Conservation (phyloP, 164 flowering plant genomes). For the Vitis vinifera region ASM3070453v1 NC_081816.1:6623501-6624000, state of each 20-base stretch:
- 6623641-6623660: neutral
- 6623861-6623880: neutral
- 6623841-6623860: neutral
- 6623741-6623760: neutral
- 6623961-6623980: neutral
- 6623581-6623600: too few relatives aligned
- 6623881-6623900: neutral
- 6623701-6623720: neutral
- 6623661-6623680: neutral
- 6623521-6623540: too few relatives aligned
- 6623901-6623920: neutral
- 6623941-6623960: neutral
- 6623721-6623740: neutral
- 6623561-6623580: too few relatives aligned
- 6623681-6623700: neutral
- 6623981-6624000: neutral
- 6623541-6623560: too few relatives aligned
- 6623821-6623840: neutral
- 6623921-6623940: neutral
- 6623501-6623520: too few relatives aligned
- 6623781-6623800: neutral
- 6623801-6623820: neutral
- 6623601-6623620: too few relatives aligned
- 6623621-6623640: too few relatives aligned
- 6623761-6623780: neutral